These are phyloP conservation scores for Psidium guajava DNA, from an alignment of 345 rosid genomes.

Conservation along the genomic window DNA sequence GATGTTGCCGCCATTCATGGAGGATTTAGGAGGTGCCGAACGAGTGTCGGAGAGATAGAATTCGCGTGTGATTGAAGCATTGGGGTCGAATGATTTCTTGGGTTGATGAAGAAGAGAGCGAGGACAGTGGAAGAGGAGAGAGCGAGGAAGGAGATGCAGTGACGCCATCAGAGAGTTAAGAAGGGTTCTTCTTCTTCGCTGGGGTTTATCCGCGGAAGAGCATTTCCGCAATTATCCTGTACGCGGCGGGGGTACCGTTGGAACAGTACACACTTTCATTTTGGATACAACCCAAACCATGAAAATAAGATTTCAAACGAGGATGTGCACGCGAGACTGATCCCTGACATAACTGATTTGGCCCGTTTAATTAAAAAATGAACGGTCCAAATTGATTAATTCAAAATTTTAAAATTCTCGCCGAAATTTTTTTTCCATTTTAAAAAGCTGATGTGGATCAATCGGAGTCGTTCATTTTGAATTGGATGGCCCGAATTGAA, in stretches of 20 bases:
- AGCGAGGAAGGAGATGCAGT: constrained; percentile 36
- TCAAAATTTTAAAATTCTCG: too few relatives aligned
- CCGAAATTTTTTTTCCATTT: too few relatives aligned
- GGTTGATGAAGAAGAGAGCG: not conserved
- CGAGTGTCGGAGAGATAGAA: constrained; percentile 1
- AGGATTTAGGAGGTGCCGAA: constrained; percentile 17
- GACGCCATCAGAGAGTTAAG: constrained; percentile 33
- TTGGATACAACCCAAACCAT: not conserved
- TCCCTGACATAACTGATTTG: too few relatives aligned
- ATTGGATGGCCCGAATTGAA: too few relatives aligned
- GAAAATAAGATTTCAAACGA: too few relatives aligned
- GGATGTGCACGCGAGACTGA: too few relatives aligned
- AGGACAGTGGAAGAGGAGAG: not conserved
- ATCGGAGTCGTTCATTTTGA: too few relatives aligned
- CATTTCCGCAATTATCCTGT: not conserved
- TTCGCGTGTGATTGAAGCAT: not conserved
- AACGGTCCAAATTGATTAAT: too few relatives aligned
- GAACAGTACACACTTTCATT: not conserved
- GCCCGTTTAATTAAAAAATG: too few relatives aligned
- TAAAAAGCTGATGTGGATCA: too few relatives aligned
- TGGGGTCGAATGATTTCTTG: not conserved
- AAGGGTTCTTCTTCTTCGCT: not conserved
- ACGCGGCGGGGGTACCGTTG: not conserved
- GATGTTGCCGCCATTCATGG: constrained; percentile 10
- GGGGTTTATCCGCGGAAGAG: constrained; percentile 33